These are phyloP conservation scores for Quillaja saponaria DNA, from an alignment of 306 rosid genomes.

Conservation along the genomic window DNA sequence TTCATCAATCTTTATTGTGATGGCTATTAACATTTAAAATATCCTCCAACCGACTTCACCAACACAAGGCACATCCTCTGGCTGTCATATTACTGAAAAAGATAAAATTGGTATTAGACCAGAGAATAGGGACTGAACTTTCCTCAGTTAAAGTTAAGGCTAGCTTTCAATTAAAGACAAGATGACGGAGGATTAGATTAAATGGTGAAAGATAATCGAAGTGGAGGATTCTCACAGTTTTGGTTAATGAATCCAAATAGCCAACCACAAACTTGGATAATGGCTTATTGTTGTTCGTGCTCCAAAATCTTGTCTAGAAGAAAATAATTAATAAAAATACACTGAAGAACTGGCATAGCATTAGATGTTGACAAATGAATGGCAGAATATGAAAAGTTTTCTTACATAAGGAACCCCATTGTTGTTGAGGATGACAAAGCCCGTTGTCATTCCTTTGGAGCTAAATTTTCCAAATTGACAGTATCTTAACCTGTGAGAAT, in stretches of 20 bases:
- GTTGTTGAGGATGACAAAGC: conserved; percentile 70
- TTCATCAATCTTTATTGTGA: neutral
- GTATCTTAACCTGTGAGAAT: neutral
- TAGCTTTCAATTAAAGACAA: too few relatives aligned
- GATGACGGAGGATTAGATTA: conserved; percentile 14
- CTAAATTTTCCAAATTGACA: conserved; percentile 85
- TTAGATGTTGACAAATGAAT: conserved; percentile 2
- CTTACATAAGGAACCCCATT: conserved; percentile 70
- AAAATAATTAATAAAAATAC: conserved; percentile 7
- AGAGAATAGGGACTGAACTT: conserved; percentile 7
- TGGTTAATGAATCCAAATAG: neutral
- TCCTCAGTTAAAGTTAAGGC: neutral
- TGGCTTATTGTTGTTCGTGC: too few relatives aligned
- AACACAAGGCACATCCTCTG: conserved; percentile 64
- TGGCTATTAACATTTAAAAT: neutral
- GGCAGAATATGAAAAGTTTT: neutral
- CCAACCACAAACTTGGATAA: too few relatives aligned
- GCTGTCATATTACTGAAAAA: conserved; percentile 47
- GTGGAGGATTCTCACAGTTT: conserved; percentile 10
- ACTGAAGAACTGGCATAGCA: conserved; percentile 10
- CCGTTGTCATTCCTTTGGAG: conserved; percentile 67
- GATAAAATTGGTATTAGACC: conserved; percentile 21
- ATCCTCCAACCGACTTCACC: conserved; percentile 67
- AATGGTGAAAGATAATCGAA: neutral
- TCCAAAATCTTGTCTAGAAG: conserved; percentile 10